Base-by-base conservation (phyloP, 768 basidiomycete genomes). In the Boletus huronensis region DNA sequence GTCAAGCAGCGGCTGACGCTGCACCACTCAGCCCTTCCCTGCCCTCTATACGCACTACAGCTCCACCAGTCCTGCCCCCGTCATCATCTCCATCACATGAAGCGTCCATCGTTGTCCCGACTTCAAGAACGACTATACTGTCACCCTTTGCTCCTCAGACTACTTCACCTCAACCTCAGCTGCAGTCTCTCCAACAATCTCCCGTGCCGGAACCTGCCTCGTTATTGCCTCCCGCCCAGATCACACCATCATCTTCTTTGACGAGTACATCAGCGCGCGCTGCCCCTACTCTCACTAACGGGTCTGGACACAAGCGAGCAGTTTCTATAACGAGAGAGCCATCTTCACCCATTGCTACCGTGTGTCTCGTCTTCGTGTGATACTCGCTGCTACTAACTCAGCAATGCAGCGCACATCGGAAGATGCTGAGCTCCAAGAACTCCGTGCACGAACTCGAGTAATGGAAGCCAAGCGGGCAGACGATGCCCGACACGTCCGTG, bases 401-500 rank as follows among this genome's bases (percentile, higher is more conserved):
- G 26, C 17, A 17, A 50, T 49, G 4, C 53, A 70, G 62, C 68
- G 66, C 38, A 65, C 60, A 25, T 65, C 53, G 50, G 82, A 86
- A 57, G 86, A 85, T 52, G 70, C 79, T 49, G 86, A 88, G 63
- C 70, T 83, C 19, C 86, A 95, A 71, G 92, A 95, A 69, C 75
- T 94, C 47, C 83, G 86, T 39, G 87, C 87, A 28, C 93, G 91
- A 70, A 77, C 90, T 28, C 84, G 91, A 23, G 84, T 94, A 5
- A 75, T 97, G 28, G 97, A 99, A 73, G 82, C 82, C 9, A 88
- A 92, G 64, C 87, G 92, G 16, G 80, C 85, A 1, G 94, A 98
- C 50, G 95, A 98, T 65, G 78, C 89, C 1, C 85, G 90, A 17
- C 85, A 84, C 58, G 77, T 98, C 32, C 86, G 89, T 46, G 87